A percentile compares a stretch with the other conserved stretches of the same genome.
Conservation (phyloP, 2,329 filamentous ascomycete genomes). For the Pestalotiopsis fici region DNA sequence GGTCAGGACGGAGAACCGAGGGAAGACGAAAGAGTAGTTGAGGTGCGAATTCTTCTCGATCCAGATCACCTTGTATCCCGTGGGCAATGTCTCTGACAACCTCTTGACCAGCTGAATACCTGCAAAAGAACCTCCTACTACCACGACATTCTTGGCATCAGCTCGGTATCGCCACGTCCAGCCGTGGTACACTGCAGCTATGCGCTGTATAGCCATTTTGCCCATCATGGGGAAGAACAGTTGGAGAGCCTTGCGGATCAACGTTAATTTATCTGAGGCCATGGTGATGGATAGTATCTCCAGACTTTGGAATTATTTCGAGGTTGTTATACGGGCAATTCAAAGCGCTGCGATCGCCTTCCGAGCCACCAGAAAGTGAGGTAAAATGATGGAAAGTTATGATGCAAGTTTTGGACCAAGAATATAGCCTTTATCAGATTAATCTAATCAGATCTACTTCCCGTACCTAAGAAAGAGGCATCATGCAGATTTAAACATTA, state of each 20-base stretch:
- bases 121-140: background rate
- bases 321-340: background rate
- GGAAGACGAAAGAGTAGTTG: slow-evolving; percentile 50
- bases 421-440: background rate
- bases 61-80: slow-evolving; percentile 44
- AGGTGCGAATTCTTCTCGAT: slow-evolving; percentile 54
- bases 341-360: no score
- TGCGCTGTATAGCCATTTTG: background rate
- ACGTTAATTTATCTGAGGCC: background rate
- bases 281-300: background rate
- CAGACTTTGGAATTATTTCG: background rate
- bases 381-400: no score
- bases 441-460: background rate
- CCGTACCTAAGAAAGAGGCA: no score
- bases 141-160: background rate
- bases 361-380: no score
- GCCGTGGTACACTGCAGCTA: background rate
- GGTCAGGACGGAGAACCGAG: slow-evolving; percentile 43
- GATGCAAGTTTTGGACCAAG: no score
- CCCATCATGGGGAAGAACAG: background rate
- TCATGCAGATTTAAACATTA: no score
- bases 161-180: background rate
- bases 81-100: slow-evolving; percentile 35
- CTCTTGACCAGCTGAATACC: slow-evolving; percentile 2
- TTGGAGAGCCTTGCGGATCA: background rate